Conservation (phyloP, 192 early-diverging fungal species). For the Coemansia sp. region DNA sequence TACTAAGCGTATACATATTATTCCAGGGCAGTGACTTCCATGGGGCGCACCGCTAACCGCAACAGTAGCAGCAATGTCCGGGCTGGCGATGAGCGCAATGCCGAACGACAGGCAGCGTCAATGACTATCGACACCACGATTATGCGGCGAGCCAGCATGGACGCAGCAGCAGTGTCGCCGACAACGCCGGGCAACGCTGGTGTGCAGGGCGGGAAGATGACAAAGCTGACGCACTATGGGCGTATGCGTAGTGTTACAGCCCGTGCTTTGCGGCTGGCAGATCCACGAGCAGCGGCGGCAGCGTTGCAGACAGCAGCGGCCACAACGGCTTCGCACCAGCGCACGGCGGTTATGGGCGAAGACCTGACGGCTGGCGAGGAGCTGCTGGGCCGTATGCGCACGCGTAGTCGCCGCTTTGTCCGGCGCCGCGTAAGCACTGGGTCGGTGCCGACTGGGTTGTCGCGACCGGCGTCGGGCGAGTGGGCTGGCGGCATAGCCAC, state of each 20-base stretch:
- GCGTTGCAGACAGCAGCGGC: constrained; percentile 13
- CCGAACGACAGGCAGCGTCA: neutral
- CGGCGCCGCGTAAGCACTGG: constrained; percentile 24
- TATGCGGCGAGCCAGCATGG: neutral
- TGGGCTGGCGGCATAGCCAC: neutral
- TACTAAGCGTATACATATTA: neutral
- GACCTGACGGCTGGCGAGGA: constrained; percentile 18
- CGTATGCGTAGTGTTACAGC: constrained; percentile 51
- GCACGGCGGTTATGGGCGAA: neutral
- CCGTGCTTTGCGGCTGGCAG: constrained; percentile 46
- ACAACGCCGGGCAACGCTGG: neutral
- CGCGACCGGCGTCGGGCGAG: constrained; percentile 29
- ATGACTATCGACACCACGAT: neutral
- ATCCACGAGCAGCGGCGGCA: constrained; percentile 24
- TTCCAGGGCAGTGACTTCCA: neutral
- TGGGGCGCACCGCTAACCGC: neutral
- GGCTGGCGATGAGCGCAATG: neutral
- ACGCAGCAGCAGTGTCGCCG: neutral
- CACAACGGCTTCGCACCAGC: constrained; percentile 8
- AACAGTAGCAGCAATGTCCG: neutral
- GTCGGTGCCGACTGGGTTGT: constrained; percentile 24
- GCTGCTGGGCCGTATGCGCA: neutral
- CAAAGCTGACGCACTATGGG: constrained; percentile 54
- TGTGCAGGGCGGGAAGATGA: constrained; percentile 45
- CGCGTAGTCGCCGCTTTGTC: neutral